Conservation (phyloP, 768 basidiomycete species). For the Gymnopilus junonius region DNA sequence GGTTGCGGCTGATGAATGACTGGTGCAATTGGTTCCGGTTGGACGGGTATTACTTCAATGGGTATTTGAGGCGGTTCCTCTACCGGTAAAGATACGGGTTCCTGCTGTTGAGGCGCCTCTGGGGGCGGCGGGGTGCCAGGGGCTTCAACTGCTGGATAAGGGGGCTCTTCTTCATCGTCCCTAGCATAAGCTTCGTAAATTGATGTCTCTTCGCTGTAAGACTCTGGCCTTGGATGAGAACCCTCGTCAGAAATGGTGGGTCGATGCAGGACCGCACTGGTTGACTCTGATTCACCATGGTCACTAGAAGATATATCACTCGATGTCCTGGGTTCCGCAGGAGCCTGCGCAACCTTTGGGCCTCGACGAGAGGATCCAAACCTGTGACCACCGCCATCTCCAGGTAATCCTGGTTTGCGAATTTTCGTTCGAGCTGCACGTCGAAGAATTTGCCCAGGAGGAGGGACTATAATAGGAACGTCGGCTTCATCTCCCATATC, state of each 20-base stretch:
- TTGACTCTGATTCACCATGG: constrained; percentile 58
- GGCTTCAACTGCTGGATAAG: constrained; percentile 20
- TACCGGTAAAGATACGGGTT: constrained; percentile 14
- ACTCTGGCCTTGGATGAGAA: constrained; percentile 57
- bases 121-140: neutral
- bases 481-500: constrained; percentile 82
- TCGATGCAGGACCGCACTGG: constrained; percentile 34
- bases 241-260: constrained; percentile 55
- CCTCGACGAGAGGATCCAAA: constrained; percentile 60
- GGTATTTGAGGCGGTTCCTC: constrained; percentile 17
- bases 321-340: constrained; percentile 58
- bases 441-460: constrained; percentile 87
- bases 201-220: constrained; percentile 78
- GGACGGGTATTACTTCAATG: constrained; percentile 13
- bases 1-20: constrained; percentile 73
- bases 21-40: constrained; percentile 32
- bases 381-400: constrained; percentile 83
- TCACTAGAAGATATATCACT: constrained; percentile 77
- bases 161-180: constrained; percentile 56
- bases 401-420: constrained; percentile 78
- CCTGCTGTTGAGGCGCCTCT: constrained; percentile 11
- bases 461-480: constrained; percentile 88
- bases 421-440: constrained; percentile 95
- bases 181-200: constrained; percentile 86
- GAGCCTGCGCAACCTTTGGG: constrained; percentile 28